These are phyloP conservation scores for Monascus ruber DNA, from an alignment of 2,329 filamentous ascomycete species.

Conservation along the genomic window DNA sequence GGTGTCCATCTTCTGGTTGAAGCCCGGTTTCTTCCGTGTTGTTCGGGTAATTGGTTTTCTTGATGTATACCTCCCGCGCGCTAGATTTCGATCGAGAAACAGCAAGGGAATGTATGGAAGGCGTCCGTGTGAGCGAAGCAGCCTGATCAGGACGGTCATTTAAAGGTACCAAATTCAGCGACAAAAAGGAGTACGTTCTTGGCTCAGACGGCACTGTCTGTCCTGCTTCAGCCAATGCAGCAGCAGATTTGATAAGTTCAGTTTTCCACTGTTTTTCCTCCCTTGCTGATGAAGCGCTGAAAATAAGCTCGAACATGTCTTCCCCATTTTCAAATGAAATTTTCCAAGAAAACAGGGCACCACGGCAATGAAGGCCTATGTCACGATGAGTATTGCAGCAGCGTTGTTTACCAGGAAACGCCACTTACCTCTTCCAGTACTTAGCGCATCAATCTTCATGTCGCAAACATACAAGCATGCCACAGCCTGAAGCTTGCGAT, in stretches of 20 bases:
- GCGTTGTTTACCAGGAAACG: too few relatives aligned
- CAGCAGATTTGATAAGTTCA: constrained; percentile 47
- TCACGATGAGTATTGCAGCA: background rate
- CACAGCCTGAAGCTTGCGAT: constrained; percentile 59
- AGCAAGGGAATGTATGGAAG: constrained; percentile 69
- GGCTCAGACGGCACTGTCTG: constrained; percentile 28
- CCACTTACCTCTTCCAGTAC: constrained; percentile 24
- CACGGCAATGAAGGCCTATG: constrained; percentile 74
- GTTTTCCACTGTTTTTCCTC: constrained; percentile 74
- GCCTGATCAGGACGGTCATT: constrained; percentile 65
- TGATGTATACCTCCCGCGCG: constrained; percentile 68
- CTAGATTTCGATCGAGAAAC: constrained; percentile 59
- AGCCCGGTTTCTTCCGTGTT: constrained; percentile 38
- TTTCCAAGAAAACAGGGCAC: constrained; percentile 85
- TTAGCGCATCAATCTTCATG: constrained; percentile 25
- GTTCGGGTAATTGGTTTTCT: constrained; percentile 64
- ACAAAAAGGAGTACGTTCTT: constrained; percentile 33
- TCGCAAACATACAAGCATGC: constrained; percentile 56
- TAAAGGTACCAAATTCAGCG: constrained; percentile 60
- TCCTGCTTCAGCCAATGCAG: constrained; percentile 40
- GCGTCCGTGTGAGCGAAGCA: constrained; percentile 41
- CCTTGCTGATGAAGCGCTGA: constrained; percentile 71
- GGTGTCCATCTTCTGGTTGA: constrained; percentile 36
- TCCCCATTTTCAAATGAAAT: constrained; percentile 67
- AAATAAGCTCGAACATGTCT: constrained; percentile 69